Conservation (phyloP, 257 asterid species). For the Nicotiana tomentosiformis region DNA sequence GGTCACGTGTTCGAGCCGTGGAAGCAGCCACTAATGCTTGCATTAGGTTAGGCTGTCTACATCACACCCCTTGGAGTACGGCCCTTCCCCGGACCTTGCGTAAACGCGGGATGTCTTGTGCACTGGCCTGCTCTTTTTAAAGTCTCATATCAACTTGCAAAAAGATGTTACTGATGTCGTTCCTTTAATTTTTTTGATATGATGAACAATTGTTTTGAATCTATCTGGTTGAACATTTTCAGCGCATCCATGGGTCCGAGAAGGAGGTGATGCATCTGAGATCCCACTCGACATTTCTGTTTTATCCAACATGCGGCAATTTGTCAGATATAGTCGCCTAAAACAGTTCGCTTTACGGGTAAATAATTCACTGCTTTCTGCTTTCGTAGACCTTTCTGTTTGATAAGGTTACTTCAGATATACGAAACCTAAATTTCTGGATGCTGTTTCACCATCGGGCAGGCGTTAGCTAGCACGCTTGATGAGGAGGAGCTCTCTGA, state of each 20-base stretch:
- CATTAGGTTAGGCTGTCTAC: no score
- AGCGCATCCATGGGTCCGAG: constrained; percentile 89
- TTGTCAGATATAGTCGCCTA: constrained; percentile 65
- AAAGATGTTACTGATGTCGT: neutral
- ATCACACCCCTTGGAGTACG: no score
- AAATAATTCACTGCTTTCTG: constrained; percentile 13
- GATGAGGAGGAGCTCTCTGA: constrained; percentile 75
- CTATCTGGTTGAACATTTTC: constrained; percentile 17
- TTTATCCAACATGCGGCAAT: constrained; percentile 68
- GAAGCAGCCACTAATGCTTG: no score
- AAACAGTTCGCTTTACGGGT: constrained; percentile 85
- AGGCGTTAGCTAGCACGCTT: constrained; percentile 82
- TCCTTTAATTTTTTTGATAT: neutral
- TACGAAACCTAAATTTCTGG: neutral
- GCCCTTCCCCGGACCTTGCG: no score
- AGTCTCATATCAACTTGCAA: neutral
- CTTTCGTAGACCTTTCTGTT: neutral
- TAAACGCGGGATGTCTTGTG: no score
- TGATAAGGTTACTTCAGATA: neutral
- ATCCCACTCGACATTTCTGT: constrained; percentile 80
- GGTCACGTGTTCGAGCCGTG: no score
- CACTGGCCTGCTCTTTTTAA: no score
- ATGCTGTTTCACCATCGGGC: constrained; percentile 13
- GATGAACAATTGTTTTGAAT: neutral
- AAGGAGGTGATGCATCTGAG: constrained; percentile 85